Evolutionary conservation across 306 rosid genomes (phyloP), one percentile per base, ranked within the genome.

Genomic region (Vicia sativa): DNA sequence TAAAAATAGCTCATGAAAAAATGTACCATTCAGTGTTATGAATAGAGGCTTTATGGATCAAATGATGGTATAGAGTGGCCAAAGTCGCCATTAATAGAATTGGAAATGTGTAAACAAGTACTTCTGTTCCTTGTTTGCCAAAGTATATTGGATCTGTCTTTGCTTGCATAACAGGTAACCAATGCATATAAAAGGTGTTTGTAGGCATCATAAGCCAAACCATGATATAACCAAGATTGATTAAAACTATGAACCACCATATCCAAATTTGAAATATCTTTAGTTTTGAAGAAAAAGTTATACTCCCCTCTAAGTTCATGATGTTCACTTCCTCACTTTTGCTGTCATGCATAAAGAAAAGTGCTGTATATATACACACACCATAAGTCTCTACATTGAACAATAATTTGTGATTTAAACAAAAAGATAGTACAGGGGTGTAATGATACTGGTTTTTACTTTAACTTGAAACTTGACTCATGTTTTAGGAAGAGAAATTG

Each of bases 181-280:
- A 84, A 11, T 70, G 64, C 6, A 73, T 43, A 63, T 65, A 77
- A 67, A 68, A 83, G 3, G 68, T 79, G 60, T 79, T 69, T 21
- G 91, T 81, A 31, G 87, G 89, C 83, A 74, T 72, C 79, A 84
- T 77, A 54, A 77, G 57, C 85, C 80, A 84, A 70, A 87, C 44
- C 73, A 84, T 23, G 5, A 61, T 10, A 62, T 77, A 81, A 4
- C 89, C 91, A 72, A 75, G 16, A 70, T 54, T 81, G 6, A 81
- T 70, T 46, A 81, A 26, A 78, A 77, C 38, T 46, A 78, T 19
- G 53, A 81, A 45, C 67, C 79, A 52, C 73, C 81, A 48, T 39
- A 79, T 25, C 10, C 77, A 74, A 53, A 44, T 65, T 66, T 56
- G 71, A 67, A 70, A 29, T 12, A 21, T 44, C 77, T 65, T 76